Conservation (phyloP, 2,329 filamentous ascomycete genomes). For the Arthrobotrys entomopaga region DNA sequence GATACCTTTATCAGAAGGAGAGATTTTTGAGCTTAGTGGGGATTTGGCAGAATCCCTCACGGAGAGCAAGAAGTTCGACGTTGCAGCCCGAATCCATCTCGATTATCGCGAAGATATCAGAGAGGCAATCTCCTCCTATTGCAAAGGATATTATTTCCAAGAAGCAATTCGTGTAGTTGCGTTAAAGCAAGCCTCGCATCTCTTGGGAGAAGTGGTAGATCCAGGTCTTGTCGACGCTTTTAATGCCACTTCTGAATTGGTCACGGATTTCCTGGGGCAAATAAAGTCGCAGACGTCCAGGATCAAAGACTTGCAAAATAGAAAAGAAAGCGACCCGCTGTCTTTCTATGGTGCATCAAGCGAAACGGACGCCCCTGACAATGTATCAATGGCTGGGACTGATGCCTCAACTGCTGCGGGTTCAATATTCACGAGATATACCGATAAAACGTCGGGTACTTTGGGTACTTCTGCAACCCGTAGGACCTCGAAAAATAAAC, state of each 20-base stretch:
- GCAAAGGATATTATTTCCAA: slow-evolving; percentile 85
- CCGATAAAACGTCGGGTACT: slow-evolving; percentile 75
- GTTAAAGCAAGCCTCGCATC: slow-evolving; percentile 17
- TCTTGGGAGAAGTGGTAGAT: slow-evolving; percentile 78
- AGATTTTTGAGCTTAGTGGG: slow-evolving; percentile 75
- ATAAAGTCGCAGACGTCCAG: slow-evolving; percentile 85
- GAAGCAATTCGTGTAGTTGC: slow-evolving; percentile 79
- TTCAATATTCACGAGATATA: slow-evolving; percentile 94
- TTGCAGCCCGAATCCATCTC: slow-evolving; percentile 80
- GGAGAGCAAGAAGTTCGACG: slow-evolving; percentile 84
- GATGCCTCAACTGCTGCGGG: slow-evolving; percentile 79
- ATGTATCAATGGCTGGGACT: slow-evolving; percentile 89
- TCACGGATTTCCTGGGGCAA: slow-evolving; percentile 91
- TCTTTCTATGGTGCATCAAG: slow-evolving; percentile 67
- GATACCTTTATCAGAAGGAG: slow-evolving; percentile 70
- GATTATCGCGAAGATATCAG: slow-evolving; percentile 82
- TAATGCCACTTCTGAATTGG: slow-evolving; percentile 83
- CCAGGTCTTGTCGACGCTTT: slow-evolving; percentile 81
- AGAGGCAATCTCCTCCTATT: slow-evolving; percentile 78
- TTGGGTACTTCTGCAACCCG: slow-evolving; percentile 78
- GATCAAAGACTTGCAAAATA: slow-evolving; percentile 80
- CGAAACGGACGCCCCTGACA: slow-evolving; percentile 82
- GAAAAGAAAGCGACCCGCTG: slow-evolving; percentile 84
- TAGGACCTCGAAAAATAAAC: slow-evolving; percentile 85
- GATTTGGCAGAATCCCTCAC: slow-evolving; percentile 80